These are phyloP conservation scores for Jatropha curcas DNA, from an alignment of 345 rosid species.

Conservation along the genomic window DNA sequence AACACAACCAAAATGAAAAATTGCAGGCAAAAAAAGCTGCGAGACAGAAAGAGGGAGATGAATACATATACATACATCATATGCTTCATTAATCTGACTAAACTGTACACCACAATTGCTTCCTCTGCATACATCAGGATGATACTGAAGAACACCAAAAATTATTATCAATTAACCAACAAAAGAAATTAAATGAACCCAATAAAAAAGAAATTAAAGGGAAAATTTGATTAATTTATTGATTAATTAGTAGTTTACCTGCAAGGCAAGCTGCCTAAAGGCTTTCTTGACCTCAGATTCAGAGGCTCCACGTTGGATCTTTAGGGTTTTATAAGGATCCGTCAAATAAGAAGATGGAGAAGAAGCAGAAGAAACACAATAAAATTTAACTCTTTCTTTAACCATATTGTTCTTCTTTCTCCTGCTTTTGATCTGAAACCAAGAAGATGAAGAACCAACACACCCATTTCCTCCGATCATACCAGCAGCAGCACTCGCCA, in stretches of 20 bases:
- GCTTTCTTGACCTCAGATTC: conserved; percentile 90
- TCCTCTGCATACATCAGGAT: conserved; percentile 98
- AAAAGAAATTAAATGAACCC: neutral
- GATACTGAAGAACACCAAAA: conserved; percentile 55
- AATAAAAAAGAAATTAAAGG: neutral
- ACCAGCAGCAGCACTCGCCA: conserved; percentile 28
- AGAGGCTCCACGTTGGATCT: conserved; percentile 72
- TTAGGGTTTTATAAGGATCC: conserved; percentile 73
- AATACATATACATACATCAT: conserved; percentile 55
- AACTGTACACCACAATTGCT: conserved; percentile 73
- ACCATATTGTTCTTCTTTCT: conserved; percentile 37
- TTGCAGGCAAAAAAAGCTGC: neutral
- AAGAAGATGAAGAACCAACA: conserved; percentile 42
- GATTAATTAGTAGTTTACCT: no score
- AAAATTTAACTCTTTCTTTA: conserved; percentile 33
- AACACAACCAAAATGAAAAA: neutral
- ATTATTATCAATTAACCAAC: conserved; percentile 4
- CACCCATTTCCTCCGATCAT: conserved; percentile 49
- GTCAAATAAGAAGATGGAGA: conserved; percentile 44
- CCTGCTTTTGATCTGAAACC: conserved; percentile 39
- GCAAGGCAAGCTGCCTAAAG: conserved; percentile 74
- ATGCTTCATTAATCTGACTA: conserved; percentile 81
- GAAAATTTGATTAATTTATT: no score
- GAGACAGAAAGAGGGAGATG: neutral
- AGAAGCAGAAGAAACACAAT: conserved; percentile 27